Evolutionary conservation across 352 stramenopile genomes (phyloP), one percentile per base, ranked within the genome.

Genomic region (Stramenopiles sp.): DNA sequence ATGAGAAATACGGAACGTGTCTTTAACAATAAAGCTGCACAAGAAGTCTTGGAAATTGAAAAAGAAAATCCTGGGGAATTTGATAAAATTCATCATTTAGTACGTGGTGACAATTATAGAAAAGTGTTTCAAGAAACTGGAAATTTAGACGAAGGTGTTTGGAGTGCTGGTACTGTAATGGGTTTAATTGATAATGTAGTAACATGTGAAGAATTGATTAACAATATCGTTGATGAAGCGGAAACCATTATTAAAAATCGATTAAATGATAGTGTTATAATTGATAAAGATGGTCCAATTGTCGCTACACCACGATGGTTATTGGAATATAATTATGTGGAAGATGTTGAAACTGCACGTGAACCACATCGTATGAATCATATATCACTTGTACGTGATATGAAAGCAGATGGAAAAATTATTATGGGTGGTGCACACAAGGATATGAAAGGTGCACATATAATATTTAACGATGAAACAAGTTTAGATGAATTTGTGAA

Each of bases 161-260:
- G 83, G 83, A 85, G 63, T 0, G 80, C 81, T 30, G 83, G 83
- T 63, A 80, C 85, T 76, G 80, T 81, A 1, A 79, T 86, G 31
- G 82, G 83, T 30, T 78, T 86, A 6, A 86, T 86, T 80, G 43
- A 86, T 32, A 73, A 83, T 30, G 69, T 86, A 7, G 81, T 79
- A 0, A 86, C 83, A 31, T 53, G 73, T 0, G 32, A 83, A 43
- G 38, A 85, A 43, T 31, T 86, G 30, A 84, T 86, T 32, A 73
- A 85, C 74, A n/a, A 63, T 32, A 79, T 86, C 63, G 79, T 86
- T 13, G 7, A 32, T 30, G 83, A 86, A 43, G 80, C 83, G 31
- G 83, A 86, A 69, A 78, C 30, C 33, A 69, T 81, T 69, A 81
- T 53, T 53, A 13, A 4, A 53, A 53, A 53, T 53, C 38, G 38